Percentiles rank a stretch among this genome's conserved stretches.
Evolutionary conservation across 768 basidiomycete species (phyloP).

Genomic region (Suillus clintonianus): DNA sequence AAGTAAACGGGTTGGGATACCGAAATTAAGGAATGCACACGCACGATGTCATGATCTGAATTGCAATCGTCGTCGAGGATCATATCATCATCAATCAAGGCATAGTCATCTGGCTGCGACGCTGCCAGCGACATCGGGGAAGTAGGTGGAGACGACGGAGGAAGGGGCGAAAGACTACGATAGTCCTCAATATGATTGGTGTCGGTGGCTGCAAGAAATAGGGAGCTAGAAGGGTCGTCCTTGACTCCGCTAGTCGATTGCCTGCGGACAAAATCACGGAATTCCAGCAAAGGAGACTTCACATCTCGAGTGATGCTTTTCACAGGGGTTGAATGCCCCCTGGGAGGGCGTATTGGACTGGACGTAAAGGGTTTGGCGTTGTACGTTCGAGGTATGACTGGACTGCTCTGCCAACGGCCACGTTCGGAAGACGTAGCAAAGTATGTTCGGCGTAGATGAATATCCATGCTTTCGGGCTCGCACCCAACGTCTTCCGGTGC

Average conservation of each 20-base stretch:
- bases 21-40: constrained; percentile 21
- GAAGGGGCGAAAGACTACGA: constrained; percentile 25
- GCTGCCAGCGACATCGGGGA: constrained; percentile 43
- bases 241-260: constrained; percentile 2
- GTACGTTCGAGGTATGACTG: constrained; percentile 32
- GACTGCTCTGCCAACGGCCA: constrained; percentile 58
- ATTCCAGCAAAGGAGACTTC: constrained; percentile 6
- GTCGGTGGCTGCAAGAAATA: constrained; percentile 11
- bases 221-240: constrained; percentile 1
- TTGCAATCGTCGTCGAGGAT: constrained; percentile 4
- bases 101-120: constrained; percentile 30
- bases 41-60: constrained; percentile 31
- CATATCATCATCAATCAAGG: constrained; percentile 8
- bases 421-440: constrained; percentile 60
- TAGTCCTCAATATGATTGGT: constrained; percentile 17
- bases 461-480: constrained; percentile 34
- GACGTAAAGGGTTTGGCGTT: constrained; percentile 11
- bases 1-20: neutral
- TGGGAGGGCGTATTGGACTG: constrained; percentile 20
- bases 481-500: constrained; percentile 23
- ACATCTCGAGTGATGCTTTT: constrained; percentile 7
- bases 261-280: constrained; percentile 4
- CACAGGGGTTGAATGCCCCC: constrained; percentile 26
- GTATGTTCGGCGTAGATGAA: constrained; percentile 47
- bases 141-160: constrained; percentile 46